Base-by-base conservation (phyloP, 1,139 yeast genomes). In the Zygosaccharomyces sapae region DNA sequence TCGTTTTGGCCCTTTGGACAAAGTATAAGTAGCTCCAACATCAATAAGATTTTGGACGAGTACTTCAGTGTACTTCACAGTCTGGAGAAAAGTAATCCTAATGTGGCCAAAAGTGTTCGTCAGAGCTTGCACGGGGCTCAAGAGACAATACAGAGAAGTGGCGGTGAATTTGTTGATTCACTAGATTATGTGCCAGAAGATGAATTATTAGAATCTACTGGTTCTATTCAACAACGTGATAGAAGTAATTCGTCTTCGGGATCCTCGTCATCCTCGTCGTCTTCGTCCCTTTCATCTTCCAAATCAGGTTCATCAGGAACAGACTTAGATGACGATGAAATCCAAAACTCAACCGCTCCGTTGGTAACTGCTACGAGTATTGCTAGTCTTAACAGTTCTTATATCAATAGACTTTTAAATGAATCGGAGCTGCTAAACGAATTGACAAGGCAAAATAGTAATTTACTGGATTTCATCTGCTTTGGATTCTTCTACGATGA, bases 331-430 rank as follows among this genome's bases (percentile, higher is more conserved):
- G 49, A 49, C 10, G 54, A 49, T 9, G 57, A 61, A n/a, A 53
- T 55, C 33, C 45, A 46, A 29, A 49, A 44, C 6, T 43, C 46
- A 9, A 43, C 48, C 3, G 45, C 44, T 4, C 53, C 53, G 6
- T 34, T 51, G 42, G 34, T 48, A 9, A 30, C 44, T 16, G 46
- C 53, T 7, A 24, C 40, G 5, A 27, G 12, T 10, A 37, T 45
- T 36, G 53, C 83, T 75, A 62, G 82, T 73, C 34, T 82, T 79
- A 85, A 61, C 31, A 62, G 56, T 37, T 79, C 83, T 1, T 74
- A 83, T 43, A 81, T 88, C 2, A 87, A 82, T 62, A 74, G 81
- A 1, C 77, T 83, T n/a, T 76, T 83, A 76, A 85, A 81, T 54
- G 81, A 81, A 40, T 69, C 79, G 0, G 72, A 69, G 22, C 70